Evolutionary conservation across 75 land plant genomes (phyloP).

Genomic region (Ceratopteris richardii): DNA sequence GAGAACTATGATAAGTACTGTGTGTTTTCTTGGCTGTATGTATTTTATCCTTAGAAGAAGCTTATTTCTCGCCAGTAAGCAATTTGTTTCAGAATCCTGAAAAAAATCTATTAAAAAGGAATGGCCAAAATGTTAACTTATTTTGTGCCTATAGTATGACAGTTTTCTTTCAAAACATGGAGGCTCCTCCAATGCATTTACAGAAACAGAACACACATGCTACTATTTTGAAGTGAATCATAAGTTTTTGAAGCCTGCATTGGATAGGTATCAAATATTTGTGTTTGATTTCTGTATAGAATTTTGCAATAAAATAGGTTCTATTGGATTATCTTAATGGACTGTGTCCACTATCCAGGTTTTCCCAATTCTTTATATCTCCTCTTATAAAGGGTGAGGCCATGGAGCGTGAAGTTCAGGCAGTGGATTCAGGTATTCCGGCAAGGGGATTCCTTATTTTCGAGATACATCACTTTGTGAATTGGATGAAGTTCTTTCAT

Average conservation of each 20-base stretch:
- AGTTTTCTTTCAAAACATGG: constrained; percentile 94
- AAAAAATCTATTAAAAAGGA: not conserved
- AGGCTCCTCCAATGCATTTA: constrained; percentile 94
- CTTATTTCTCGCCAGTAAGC: too few relatives aligned
- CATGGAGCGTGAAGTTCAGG: constrained; percentile 90
- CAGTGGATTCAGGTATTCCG: constrained; percentile 97
- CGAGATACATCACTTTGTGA: not conserved
- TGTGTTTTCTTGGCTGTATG: too few relatives aligned
- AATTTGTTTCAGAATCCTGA: not conserved
- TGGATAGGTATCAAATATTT: constrained; percentile 85
- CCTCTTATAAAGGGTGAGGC: constrained; percentile 86
- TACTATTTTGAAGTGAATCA: constrained; percentile 86
- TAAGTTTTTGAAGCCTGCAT: constrained; percentile 70
- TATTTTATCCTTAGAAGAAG: too few relatives aligned
- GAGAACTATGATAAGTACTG: too few relatives aligned
- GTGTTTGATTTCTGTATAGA: not conserved
- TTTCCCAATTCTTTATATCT: constrained; percentile 90
- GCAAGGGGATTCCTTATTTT: not conserved
- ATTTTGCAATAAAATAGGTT: too few relatives aligned
- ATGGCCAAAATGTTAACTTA: not conserved
- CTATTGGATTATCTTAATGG: too few relatives aligned
- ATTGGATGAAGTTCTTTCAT: not conserved
- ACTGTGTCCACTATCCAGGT: too few relatives aligned
- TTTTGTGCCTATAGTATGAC: constrained; percentile 60
- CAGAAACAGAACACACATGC: constrained; percentile 87